Base-by-base conservation (phyloP, 371 early-diverging fungal genomes). In the Mucor ambiguus region DNA sequence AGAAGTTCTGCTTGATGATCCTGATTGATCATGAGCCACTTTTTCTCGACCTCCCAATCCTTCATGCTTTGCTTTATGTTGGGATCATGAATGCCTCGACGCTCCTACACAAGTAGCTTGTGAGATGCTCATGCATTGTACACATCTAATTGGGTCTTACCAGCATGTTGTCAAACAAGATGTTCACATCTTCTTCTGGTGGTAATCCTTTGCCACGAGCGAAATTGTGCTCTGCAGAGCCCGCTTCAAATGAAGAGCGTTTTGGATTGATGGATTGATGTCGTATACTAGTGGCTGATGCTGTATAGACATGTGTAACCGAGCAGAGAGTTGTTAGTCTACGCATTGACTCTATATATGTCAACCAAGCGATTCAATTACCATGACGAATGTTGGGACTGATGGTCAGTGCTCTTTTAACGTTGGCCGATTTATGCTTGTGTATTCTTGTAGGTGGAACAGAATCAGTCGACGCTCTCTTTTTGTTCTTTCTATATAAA, bases 21-120 rank as follows among this genome's bases (percentile, higher is more conserved):
- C 63, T 83, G 83, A 29, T 76, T 69, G 5, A 83, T 69, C 81
- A 83, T 77, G 10, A 83, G 67, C 81, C 83, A 79, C 63, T 83
- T 83, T 64, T 83, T 83, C 38, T 77, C 77, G 3, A 67, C 44
- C 29, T 69, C 67, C 76, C 75, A 83, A 2, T 69, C 63, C 18
- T 69, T 67, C 83, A 83, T 83, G 30, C 46, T 70, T 32, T 60
- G 52, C 41, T 66, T 68, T 1, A 73, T 59, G 20, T 68, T 68
- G 33, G 72, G 68, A 48, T 82, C 80, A 38, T 75, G 72, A 49
- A 82, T 78, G 14, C 83, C 83, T 26, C 83, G 70, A 54, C 81
- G 75, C 30, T 73, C 78, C 81, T 80, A 67, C 12, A 41, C 18
- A 14, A 35, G 33, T 6, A 16, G 10, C 37, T 9, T 7, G 12